Conservation (phyloP, 164 flowering plant species). For the Magnolia changhungtana region DNA sequence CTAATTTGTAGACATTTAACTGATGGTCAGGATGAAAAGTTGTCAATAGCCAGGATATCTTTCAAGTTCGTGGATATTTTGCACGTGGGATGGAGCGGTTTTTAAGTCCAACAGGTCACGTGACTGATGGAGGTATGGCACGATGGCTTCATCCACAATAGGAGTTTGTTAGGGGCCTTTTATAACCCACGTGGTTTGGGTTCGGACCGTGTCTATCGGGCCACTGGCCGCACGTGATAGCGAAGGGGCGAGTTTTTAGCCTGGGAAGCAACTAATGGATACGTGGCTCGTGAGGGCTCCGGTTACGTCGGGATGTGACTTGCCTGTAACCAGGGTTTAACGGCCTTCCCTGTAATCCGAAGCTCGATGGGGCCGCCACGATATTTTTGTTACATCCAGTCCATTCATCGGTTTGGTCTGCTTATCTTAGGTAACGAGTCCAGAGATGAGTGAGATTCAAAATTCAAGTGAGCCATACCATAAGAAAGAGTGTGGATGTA, state of each 20-base stretch:
- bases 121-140: background rate
- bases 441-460: too few relatives aligned
- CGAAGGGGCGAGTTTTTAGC: slow-evolving; percentile 13
- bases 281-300: too few relatives aligned
- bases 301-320: too few relatives aligned
- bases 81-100: background rate
- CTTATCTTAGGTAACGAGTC: too few relatives aligned
- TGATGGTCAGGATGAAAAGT: background rate
- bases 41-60: background rate
- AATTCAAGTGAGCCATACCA: too few relatives aligned
- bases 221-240: background rate
- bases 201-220: background rate
- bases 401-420: too few relatives aligned
- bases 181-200: background rate
- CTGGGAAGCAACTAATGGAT: background rate
- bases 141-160: background rate
- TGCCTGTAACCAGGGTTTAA: too few relatives aligned
- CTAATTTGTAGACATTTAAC: too few relatives aligned
- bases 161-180: slow-evolving; percentile 5
- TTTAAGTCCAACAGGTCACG: slow-evolving; percentile 11
- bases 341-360: too few relatives aligned
- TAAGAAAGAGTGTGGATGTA: too few relatives aligned
- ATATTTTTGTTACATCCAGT: too few relatives aligned
- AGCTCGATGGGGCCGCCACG: too few relatives aligned
- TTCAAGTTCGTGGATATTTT: background rate